phyloP scores from a whole-genome alignment of 2,329 filamentous ascomycete genomes.

The Talaromyces piceae region DNA sequence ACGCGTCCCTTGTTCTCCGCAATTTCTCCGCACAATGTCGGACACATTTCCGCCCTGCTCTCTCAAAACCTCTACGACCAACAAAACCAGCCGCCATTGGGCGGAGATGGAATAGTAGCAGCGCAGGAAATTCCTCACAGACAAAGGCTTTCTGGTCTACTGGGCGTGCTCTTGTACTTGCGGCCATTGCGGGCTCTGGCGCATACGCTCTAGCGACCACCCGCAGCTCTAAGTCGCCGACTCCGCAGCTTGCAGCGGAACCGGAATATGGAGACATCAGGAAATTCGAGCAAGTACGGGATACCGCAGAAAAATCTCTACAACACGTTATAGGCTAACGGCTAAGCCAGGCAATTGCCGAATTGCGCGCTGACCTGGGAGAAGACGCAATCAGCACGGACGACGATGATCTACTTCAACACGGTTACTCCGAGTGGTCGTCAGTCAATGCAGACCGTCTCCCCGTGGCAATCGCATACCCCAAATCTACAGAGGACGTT shows the following conservation, averaged over 20 bases:
- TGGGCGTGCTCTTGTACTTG: constrained; percentile 40
- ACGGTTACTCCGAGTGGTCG: constrained; percentile 66
- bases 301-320: neutral
- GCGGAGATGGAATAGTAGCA: constrained; percentile 12
- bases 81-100: neutral
- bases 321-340: neutral
- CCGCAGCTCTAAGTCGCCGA: constrained; percentile 21
- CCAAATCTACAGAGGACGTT: constrained; percentile 57
- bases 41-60: constrained; percentile 18
- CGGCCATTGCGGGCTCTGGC: constrained; percentile 44
- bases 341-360: constrained; percentile 45
- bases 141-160: constrained; percentile 37
- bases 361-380: constrained; percentile 47
- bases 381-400: constrained; percentile 57
- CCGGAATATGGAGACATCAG: constrained; percentile 32
- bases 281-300: constrained; percentile 33
- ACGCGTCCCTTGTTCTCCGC: constrained; percentile 16
- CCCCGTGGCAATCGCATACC: constrained; percentile 59
- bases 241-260: neutral
- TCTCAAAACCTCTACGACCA: constrained; percentile 8
- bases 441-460: constrained; percentile 57
- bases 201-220: constrained; percentile 46
- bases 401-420: constrained; percentile 54
- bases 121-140: constrained; percentile 12
- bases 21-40: constrained; percentile 20